phyloP scores from a whole-genome alignment of 306 rosid species.

The Luffa acutangula region DNA sequence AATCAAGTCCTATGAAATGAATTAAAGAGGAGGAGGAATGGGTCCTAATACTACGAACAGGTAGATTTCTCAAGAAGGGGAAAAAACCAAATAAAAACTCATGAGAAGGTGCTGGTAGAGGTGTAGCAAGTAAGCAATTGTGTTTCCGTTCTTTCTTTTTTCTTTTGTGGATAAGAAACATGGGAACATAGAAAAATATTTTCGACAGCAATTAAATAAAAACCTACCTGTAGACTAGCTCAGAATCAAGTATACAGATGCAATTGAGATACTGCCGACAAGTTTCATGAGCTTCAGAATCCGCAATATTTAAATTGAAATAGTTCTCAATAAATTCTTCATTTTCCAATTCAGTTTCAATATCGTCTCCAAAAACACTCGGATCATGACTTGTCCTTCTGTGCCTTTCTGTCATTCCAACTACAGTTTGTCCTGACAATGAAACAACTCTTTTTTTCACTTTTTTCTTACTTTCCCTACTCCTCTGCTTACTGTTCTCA shows the following conservation, averaged over 20 bases:
- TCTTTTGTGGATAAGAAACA: background rate
- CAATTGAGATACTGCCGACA: slow-evolving; percentile 47
- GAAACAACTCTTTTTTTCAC: slow-evolving; percentile 53
- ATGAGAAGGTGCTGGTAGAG: background rate
- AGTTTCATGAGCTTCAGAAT: slow-evolving; percentile 45
- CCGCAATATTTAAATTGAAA: slow-evolving; percentile 58
- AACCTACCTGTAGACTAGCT: slow-evolving; percentile 34
- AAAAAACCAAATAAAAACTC: background rate
- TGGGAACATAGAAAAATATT: background rate
- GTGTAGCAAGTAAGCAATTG: background rate
- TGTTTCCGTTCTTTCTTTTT: background rate
- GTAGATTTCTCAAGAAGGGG: background rate
- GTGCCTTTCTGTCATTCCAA: slow-evolving; percentile 15
- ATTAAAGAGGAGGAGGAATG: background rate
- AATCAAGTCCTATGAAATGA: background rate
- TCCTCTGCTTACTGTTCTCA: slow-evolving; percentile 29
- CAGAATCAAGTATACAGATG: slow-evolving; percentile 44
- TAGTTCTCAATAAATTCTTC: slow-evolving; percentile 39
- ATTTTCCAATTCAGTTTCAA: slow-evolving; percentile 17
- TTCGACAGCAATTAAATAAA: background rate
- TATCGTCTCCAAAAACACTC: slow-evolving; percentile 21
- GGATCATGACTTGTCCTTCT: slow-evolving; percentile 22
- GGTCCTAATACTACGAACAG: background rate
- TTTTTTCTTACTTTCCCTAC: slow-evolving; percentile 46
- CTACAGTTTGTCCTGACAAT: slow-evolving; percentile 30